A percentile compares a stretch with the other conserved stretches of the same genome.
Evolutionary conservation across 306 rosid genomes (phyloP).

Genomic region (Casuarina equisetifolia): DNA sequence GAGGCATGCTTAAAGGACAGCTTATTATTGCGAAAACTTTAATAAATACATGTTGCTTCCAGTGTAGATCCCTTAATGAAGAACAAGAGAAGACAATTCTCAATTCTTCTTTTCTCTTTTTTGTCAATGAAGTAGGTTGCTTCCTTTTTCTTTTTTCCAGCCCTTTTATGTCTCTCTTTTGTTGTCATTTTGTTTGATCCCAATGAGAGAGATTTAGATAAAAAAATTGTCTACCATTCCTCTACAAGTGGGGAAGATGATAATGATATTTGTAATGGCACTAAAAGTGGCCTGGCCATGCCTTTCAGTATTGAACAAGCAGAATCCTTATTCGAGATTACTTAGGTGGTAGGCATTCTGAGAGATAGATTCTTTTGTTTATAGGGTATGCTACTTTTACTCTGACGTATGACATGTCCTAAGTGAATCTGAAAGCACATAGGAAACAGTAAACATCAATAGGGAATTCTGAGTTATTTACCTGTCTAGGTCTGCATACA

Average conservation of each 20-base stretch:
- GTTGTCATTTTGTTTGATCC: background rate
- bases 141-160: background rate
- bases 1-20: background rate
- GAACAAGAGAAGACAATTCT: background rate
- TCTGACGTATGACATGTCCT: background rate
- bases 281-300: background rate
- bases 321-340: background rate
- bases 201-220: background rate
- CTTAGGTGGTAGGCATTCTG: background rate
- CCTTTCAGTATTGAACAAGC: background rate
- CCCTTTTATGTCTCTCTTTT: background rate
- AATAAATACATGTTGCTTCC: no score
- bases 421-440: background rate
- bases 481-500: background rate
- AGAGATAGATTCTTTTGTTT: background rate
- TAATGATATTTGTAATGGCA: background rate
- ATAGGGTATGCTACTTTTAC: background rate
- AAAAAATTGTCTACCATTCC: background rate
- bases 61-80: no score
- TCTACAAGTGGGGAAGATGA: background rate
- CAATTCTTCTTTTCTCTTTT: background rate
- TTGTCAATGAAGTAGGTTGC: background rate
- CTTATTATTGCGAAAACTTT: no score
- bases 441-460: background rate
- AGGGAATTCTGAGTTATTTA: background rate